Conservation (phyloP, 2,329 filamentous ascomycete species). For the Nigrospora oryzae region DNA sequence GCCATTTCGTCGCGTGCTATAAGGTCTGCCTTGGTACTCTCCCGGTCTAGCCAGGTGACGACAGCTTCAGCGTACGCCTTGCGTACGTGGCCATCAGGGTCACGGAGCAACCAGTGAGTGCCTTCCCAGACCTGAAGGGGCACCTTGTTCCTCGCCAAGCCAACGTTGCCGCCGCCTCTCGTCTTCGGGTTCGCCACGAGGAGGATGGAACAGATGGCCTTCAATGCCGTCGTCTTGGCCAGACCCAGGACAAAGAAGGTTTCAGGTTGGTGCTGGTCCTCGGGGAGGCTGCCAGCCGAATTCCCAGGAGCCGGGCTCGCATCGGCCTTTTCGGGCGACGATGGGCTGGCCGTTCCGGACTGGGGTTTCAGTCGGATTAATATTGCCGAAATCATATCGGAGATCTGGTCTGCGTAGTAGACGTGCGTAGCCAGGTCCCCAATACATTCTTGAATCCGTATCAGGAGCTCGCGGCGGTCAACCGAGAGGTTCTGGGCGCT, state of each 20-base stretch:
- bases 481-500: slow-evolving; percentile 31
- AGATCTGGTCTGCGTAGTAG: slow-evolving; percentile 94
- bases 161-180: slow-evolving; percentile 48
- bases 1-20: slow-evolving; percentile 49
- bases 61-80: slow-evolving; percentile 81
- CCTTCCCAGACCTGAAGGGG: slow-evolving; percentile 86
- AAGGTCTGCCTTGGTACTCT: slow-evolving; percentile 61
- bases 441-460: slow-evolving; percentile 71
- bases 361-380: slow-evolving; percentile 68
- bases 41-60: slow-evolving; percentile 75
- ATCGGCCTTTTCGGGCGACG: slow-evolving; percentile 38
- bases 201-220: slow-evolving; percentile 74
- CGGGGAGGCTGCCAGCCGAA: slow-evolving; percentile 28
- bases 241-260: slow-evolving; percentile 43
- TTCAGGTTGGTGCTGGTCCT: slow-evolving; percentile 37
- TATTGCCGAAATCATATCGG: slow-evolving; percentile 84
- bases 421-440: slow-evolving; percentile 89
- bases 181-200: slow-evolving; percentile 67
- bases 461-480: slow-evolving; percentile 57
- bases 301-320: slow-evolving; percentile 21
- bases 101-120: slow-evolving; percentile 87
- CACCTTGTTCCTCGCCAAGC: slow-evolving; percentile 65
- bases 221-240: slow-evolving; percentile 59
- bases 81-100: slow-evolving; percentile 68
- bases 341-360: slow-evolving; percentile 31